A percentile compares a stretch with the other conserved stretches of the same genome.
These are phyloP conservation scores for Zopfochytrium polystomum DNA, from an alignment of 371 early-diverging fungal genomes.

Conservation along the genomic window DNA sequence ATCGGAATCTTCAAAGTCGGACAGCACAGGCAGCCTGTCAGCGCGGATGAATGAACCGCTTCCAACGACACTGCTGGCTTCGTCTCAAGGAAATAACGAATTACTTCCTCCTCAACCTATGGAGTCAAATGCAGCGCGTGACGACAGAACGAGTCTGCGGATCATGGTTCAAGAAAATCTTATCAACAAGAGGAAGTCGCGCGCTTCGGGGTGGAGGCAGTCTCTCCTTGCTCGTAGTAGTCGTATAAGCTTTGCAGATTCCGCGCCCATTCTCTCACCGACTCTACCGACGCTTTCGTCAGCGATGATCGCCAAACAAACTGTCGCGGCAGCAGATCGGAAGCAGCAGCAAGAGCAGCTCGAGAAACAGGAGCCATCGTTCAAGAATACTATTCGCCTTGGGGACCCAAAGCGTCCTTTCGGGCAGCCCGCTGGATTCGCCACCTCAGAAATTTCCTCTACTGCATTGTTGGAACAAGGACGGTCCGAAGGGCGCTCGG, in stretches of 20 bases:
- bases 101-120: background rate
- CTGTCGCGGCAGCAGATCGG: too few relatives aligned
- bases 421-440: too few relatives aligned
- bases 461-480: too few relatives aligned
- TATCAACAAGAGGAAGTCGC: constrained; percentile 13
- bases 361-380: background rate
- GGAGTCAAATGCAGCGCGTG: background rate
- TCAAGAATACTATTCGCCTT: too few relatives aligned
- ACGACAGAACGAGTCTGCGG: background rate
- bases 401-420: too few relatives aligned
- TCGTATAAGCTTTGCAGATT: background rate
- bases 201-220: background rate
- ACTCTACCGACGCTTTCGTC: background rate
- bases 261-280: background rate
- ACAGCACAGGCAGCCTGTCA: background rate
- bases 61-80: background rate
- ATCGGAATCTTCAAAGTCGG: background rate
- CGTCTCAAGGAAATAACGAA: background rate
- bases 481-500: background rate
- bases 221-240: background rate
- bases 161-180: constrained; percentile 14
- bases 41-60: background rate
- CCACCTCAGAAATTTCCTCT: too few relatives aligned
- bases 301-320: background rate
- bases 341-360: background rate